These are phyloP conservation scores for Cucumis melo DNA, from an alignment of 306 rosid genomes.

Conservation along the genomic window DNA sequence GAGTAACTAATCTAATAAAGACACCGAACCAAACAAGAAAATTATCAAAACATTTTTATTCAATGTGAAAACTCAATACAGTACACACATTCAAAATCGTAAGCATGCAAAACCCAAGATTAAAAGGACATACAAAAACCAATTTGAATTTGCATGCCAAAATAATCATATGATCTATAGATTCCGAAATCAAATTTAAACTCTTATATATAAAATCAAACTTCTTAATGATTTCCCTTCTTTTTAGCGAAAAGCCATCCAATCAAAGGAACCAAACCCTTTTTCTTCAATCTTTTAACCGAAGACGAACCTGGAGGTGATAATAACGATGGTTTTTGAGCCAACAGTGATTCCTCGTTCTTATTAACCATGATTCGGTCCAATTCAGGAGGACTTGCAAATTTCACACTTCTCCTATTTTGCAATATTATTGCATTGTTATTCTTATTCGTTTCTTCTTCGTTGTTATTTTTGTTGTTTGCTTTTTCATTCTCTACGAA, in stretches of 20 bases:
- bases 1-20: too few species aligned
- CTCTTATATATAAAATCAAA: background rate
- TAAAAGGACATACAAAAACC: background rate
- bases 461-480: background rate
- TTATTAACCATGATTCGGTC: conserved; percentile 31
- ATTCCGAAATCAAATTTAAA: background rate
- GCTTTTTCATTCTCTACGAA: conserved; percentile 12
- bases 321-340: background rate
- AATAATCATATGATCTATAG: background rate
- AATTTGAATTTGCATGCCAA: background rate
- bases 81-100: too few species aligned
- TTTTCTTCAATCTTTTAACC: conserved; percentile 39
- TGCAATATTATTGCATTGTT: background rate
- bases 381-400: conserved; percentile 61
- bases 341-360: background rate
- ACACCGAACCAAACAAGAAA: too few species aligned
- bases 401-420: conserved; percentile 58
- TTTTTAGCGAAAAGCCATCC: conserved; percentile 63
- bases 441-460: background rate
- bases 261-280: conserved; percentile 32
- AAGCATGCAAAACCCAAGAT: background rate
- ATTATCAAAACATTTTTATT: too few species aligned
- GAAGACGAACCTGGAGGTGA: conserved; percentile 28
- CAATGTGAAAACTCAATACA: too few species aligned
- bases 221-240: conserved; percentile 13